phyloP scores from a whole-genome alignment of 2,329 filamentous ascomycete species.

The Pleoardoris graminearum region DNA sequence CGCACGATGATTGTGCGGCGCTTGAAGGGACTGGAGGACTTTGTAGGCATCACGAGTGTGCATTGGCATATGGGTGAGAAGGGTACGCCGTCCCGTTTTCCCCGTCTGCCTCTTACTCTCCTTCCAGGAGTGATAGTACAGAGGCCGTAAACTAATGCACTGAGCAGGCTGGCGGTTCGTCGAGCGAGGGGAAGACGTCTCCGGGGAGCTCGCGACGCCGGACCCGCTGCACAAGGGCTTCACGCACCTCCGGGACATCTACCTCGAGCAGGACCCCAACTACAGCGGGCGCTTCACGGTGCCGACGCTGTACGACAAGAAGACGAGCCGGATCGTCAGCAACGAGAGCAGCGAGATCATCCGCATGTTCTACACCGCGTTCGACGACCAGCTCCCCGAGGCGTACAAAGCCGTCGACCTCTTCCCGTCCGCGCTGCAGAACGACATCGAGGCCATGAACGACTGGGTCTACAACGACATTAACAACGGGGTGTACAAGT shows the following conservation, averaged over 20 bases:
- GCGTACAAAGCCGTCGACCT: conserved; percentile 51
- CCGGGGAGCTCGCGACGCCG: conserved; percentile 59
- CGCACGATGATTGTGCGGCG: conserved; percentile 84
- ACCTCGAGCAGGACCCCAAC: conserved; percentile 72
- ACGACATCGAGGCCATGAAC: conserved; percentile 54
- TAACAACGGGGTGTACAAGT: conserved; percentile 58
- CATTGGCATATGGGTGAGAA: conserved; percentile 84
- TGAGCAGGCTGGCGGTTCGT: conserved; percentile 76
- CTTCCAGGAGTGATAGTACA: background rate
- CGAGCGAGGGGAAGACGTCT: conserved; percentile 62
- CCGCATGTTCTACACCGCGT: conserved; percentile 82
- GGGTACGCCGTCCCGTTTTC: conserved; percentile 36
- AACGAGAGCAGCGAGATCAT: conserved; percentile 94
- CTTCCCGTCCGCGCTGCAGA: conserved; percentile 49
- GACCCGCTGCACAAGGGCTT: conserved; percentile 70
- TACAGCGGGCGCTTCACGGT: conserved; percentile 85
- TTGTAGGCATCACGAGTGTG: conserved; percentile 78
- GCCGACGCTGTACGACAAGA: conserved; percentile 81
- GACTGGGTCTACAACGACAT: conserved; percentile 58
- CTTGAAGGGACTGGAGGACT: conserved; percentile 88
- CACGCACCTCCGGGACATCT: conserved; percentile 76
- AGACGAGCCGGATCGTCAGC: conserved; percentile 75
- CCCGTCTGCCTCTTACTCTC: too few relatives aligned
- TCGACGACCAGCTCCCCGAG: conserved; percentile 62
- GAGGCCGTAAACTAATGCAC: background rate